Percentiles rank a stretch among this genome's conserved stretches.
These are phyloP conservation scores for Botrytis fragariae DNA, from an alignment of 2,329 filamentous ascomycete genomes.

Conservation along the genomic window DNA sequence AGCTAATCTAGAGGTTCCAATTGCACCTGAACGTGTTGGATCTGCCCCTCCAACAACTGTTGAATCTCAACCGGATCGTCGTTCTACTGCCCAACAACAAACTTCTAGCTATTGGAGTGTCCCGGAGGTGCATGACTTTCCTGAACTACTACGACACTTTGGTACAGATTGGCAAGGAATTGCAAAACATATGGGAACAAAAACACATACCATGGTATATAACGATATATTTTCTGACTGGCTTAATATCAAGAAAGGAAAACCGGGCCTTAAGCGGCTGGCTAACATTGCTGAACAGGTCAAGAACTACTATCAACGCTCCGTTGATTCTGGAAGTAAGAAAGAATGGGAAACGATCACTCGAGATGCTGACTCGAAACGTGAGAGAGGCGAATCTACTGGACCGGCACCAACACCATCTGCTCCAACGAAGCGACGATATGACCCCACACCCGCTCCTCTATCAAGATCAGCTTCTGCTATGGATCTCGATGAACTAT, in stretches of 20 bases:
- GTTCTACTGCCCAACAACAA: conserved; percentile 47
- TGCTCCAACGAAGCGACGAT: conserved; percentile 50
- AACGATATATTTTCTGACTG: conserved; percentile 35
- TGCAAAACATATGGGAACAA: conserved; percentile 75
- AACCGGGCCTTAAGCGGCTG: conserved; percentile 35
- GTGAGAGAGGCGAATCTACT: conserved; percentile 54
- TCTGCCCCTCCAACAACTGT: conserved; percentile 32
- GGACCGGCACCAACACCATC: conserved; percentile 60
- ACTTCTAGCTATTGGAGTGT: conserved; percentile 87
- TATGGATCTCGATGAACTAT: conserved; percentile 45
- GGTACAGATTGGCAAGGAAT: conserved; percentile 77
- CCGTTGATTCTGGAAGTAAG: conserved; percentile 56
- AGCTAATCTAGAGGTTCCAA: conserved; percentile 30
- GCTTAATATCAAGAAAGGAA: conserved; percentile 32
- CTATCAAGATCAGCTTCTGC: conserved; percentile 49
- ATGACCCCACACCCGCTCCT: conserved; percentile 46
- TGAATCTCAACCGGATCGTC: conserved; percentile 34
- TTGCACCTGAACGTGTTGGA: conserved; percentile 33
- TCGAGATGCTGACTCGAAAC: conserved; percentile 58
- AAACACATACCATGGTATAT: conserved; percentile 80
- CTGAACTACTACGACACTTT: conserved; percentile 67
- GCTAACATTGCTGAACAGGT: conserved; percentile 49
- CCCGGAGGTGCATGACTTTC: conserved; percentile 75
- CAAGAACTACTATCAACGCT: conserved; percentile 65
- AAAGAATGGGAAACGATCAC: conserved; percentile 60